Evolutionary conservation across 805 yeast genomes (phyloP).

Genomic region (Zygosaccharomyces bailii): DNA sequence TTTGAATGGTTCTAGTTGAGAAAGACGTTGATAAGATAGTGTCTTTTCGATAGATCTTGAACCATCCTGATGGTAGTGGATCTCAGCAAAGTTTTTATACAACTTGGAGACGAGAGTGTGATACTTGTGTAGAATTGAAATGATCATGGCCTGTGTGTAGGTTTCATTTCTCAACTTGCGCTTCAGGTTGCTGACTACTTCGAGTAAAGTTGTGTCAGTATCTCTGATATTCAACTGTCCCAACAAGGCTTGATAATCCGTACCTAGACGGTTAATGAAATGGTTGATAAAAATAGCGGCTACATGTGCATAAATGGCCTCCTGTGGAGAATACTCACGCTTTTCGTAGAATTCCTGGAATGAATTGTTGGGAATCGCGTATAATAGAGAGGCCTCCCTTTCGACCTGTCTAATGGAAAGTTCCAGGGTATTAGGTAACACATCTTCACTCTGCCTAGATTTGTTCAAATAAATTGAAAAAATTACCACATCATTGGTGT

Average conservation of each 20-base stretch:
- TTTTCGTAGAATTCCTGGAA: conserved; percentile 70
- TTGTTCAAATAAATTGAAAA: conserved; percentile 82
- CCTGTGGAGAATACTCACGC: conserved; percentile 86
- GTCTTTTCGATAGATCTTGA: conserved; percentile 59
- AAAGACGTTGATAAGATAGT: conserved; percentile 78
- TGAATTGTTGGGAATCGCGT: conserved; percentile 83
- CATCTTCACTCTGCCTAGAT: conserved; percentile 43
- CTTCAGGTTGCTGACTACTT: conserved; percentile 74
- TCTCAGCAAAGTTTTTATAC: conserved; percentile 87
- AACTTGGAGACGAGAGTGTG: conserved; percentile 72
- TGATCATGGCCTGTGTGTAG: conserved; percentile 79
- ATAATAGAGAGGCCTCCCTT: conserved; percentile 89
- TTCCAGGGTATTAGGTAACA: conserved; percentile 41
- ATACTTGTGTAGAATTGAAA: conserved; percentile 69
- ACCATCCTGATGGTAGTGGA: conserved; percentile 65
- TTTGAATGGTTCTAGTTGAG: conserved; percentile 71
- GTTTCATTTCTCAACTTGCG: conserved; percentile 91
- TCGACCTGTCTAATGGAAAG: conserved; percentile 82
- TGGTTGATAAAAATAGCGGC: conserved; percentile 91
- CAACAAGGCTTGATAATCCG: conserved; percentile 73
- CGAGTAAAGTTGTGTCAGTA: conserved; percentile 60
- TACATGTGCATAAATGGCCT: conserved; percentile 89
- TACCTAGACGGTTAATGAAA: conserved; percentile 89
- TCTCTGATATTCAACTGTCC: conserved; percentile 59
- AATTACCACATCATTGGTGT: conserved; percentile 76